Evolutionary conservation across 1,139 yeast genomes (phyloP).

Genomic region (Kodamaea fungicola): DNA sequence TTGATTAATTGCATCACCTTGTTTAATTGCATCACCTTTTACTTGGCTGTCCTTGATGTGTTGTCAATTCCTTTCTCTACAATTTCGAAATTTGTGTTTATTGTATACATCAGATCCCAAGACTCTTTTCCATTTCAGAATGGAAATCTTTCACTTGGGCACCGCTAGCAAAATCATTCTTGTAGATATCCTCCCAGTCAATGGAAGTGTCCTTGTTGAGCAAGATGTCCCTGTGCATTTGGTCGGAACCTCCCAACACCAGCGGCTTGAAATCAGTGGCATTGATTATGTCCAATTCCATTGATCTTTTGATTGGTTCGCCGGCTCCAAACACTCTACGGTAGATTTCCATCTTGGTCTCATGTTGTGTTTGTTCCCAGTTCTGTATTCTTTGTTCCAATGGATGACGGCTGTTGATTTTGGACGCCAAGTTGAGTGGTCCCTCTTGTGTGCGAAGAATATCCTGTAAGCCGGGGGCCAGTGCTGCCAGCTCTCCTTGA

Average conservation of each 20-base stretch:
- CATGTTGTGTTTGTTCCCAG: conserved; percentile 80
- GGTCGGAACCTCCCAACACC: conserved; percentile 51
- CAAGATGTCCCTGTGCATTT: conserved; percentile 73
- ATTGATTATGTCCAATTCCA: conserved; percentile 78
- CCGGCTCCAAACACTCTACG: conserved; percentile 89
- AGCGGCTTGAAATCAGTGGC: conserved; percentile 72
- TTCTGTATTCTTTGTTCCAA: conserved; percentile 67
- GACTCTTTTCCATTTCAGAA: conserved; percentile 50
- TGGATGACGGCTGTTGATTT: conserved; percentile 83
- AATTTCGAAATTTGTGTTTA: no score
- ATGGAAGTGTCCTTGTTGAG: conserved; percentile 69
- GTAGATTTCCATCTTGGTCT: conserved; percentile 70
- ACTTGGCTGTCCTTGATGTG: no score
- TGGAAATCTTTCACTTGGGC: conserved; percentile 53
- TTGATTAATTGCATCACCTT: no score
- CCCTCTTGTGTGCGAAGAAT: conserved; percentile 56
- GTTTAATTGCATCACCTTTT: no score
- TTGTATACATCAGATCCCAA: conserved; percentile 43
- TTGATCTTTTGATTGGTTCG: conserved; percentile 85
- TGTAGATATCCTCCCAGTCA: conserved; percentile 94
- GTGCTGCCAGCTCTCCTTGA: conserved; percentile 52
- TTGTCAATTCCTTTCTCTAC: no score
- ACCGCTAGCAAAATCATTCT: conserved; percentile 46
- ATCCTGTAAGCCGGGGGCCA: conserved; percentile 62
- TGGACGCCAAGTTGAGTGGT: conserved; percentile 59